Base-by-base conservation (phyloP, 768 basidiomycete genomes). In the Amanita inopinata region DNA sequence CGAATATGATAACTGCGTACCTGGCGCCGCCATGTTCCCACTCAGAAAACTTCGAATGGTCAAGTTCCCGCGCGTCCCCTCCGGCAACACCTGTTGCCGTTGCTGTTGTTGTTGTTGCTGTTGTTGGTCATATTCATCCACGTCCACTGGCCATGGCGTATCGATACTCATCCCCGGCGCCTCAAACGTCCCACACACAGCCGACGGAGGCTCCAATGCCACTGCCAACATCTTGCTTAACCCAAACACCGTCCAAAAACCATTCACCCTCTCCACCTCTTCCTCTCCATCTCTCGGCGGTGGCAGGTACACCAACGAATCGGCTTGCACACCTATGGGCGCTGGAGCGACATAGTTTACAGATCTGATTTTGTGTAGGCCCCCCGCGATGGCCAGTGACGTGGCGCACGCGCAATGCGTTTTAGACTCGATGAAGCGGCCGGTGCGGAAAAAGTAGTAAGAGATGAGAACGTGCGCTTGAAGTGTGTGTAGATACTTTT, bases 391-490 rank as follows among this genome's bases (percentile, higher is more conserved):
- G 3, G 64, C 71, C 9, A 81, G 55, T 2, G 70, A 64, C 38
- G 74, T 67, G 10, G 80, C 74, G 4, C 73, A 65, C 35, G 70
- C 69, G 17, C 71, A 64, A 46, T 72, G 74, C 44, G 70, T 69
- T 52, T 75, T 76, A 5, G 80, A 83, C 47, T 80, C 78, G 18
- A 82, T 62, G 25, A 73, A 58, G 23, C 73, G 66, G 42, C 77
- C 79, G 14, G 62, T 69, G 36, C 74, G 71, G 53, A 79, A 73
- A 52, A 84, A 75, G 55, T 79, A 83, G 50, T 75, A 71, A 1
- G 76, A 63, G 19, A 86, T 63, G n/a, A 87, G 65, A 3, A 84
- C 61, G 46, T 83, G 71, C 0, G 76, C 69, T 46, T 82, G 80
- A 6, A 81, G 52, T 11, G 76, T 70, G 39, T 78, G 70, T 12